These are phyloP conservation scores for Peronospora farinosa DNA, from an alignment of 352 stramenopile genomes.

Conservation along the genomic window DNA sequence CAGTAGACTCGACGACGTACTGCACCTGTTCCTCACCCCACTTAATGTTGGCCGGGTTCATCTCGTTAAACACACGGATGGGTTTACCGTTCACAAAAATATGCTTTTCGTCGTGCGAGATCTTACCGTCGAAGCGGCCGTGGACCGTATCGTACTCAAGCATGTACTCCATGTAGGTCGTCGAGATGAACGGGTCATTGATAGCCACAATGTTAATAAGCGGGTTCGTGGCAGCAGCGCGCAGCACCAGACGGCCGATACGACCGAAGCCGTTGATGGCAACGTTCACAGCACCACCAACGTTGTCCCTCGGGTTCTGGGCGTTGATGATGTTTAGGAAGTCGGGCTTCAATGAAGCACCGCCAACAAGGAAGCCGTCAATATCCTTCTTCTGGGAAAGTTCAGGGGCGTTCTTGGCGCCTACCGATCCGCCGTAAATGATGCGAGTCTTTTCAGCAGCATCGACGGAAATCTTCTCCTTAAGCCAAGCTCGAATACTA, in stretches of 20 bases:
- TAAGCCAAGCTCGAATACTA: slow-evolving; percentile 91
- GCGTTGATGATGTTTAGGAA: slow-evolving; percentile 97
- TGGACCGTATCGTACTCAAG: slow-evolving; percentile 91
- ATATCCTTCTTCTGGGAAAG: slow-evolving; percentile 94
- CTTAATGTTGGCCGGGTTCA: slow-evolving; percentile 91
- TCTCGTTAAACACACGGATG: slow-evolving; percentile 92
- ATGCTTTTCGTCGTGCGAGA: slow-evolving; percentile 82
- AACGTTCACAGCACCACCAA: slow-evolving; percentile 84
- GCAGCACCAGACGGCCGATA: slow-evolving; percentile 96
- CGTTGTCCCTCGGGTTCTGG: slow-evolving; percentile 47
- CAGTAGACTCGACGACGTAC: slow-evolving; percentile 92
- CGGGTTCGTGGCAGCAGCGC: slow-evolving; percentile 84
- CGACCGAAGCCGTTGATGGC: slow-evolving; percentile 99
- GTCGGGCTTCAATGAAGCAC: slow-evolving; percentile 94
- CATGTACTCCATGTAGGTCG: slow-evolving; percentile 97
- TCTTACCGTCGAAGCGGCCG: slow-evolving; percentile 78
- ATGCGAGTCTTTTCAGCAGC: slow-evolving; percentile 91
- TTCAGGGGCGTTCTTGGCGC: slow-evolving; percentile 87
- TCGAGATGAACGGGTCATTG: slow-evolving; percentile 93
- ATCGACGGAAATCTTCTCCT: slow-evolving; percentile 86
- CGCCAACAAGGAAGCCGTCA: slow-evolving; percentile 97
- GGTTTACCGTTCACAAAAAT: slow-evolving; percentile 91
- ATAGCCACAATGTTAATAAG: slow-evolving; percentile 89
- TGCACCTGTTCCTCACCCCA: slow-evolving; percentile 88
- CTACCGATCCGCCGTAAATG: slow-evolving; percentile 97